Evolutionary conservation across 208 protist genomes (phyloP).

Genomic region (Leishmania tarentolae): DNA sequence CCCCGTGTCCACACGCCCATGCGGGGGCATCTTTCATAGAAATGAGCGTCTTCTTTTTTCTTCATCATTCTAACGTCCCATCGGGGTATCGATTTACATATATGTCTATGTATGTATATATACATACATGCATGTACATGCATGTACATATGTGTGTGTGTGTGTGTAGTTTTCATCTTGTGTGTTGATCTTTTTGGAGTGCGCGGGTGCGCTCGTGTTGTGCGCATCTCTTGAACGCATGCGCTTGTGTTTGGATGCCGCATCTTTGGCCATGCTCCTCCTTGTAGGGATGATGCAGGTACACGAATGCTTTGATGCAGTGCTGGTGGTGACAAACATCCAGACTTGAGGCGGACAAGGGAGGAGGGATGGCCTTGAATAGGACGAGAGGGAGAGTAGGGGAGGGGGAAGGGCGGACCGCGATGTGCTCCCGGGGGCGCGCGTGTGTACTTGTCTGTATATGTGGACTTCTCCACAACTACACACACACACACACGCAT

Average conservation of each 20-base stretch:
- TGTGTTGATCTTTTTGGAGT: no score
- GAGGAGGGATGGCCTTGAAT: not conserved
- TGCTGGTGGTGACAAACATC: not conserved
- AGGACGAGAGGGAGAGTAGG: not conserved
- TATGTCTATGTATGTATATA: not conserved
- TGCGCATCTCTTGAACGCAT: no score
- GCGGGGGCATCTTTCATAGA: not conserved
- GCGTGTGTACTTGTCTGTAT: not conserved
- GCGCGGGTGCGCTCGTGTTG: no score
- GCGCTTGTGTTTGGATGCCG: no score
- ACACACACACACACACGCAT: not conserved
- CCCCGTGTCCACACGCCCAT: not conserved
- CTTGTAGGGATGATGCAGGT: not conserved
- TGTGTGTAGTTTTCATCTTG: no score
- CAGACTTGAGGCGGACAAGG: not conserved
- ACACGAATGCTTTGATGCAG: not conserved
- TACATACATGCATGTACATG: not conserved
- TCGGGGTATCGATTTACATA: not conserved
- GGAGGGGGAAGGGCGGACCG: no score
- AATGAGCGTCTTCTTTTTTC: not conserved
- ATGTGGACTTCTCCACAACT: not conserved
- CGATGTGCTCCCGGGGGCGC: not conserved
- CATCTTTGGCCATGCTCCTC: not conserved
- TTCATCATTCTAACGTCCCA: not conserved
- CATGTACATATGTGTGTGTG: no score